A percentile compares a stretch with the other conserved stretches of the same genome.
phyloP scores from a whole-genome alignment of 192 early-diverging fungal species.

The Backusella liffmaniae region DNA sequence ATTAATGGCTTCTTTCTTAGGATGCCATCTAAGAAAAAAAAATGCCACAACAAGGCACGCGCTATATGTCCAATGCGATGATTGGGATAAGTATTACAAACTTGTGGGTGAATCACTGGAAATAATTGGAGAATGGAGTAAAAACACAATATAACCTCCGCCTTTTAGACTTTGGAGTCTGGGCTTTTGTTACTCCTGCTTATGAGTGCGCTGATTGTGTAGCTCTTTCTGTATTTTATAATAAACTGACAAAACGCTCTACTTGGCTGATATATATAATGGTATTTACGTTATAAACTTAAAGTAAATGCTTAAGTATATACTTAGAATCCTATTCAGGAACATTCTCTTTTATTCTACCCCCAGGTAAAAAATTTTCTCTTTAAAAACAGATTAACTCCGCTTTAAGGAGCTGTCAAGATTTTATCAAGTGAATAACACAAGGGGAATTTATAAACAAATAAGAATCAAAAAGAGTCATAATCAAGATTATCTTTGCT shows the following conservation, averaged over 20 bases:
- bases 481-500: background rate
- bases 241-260: background rate
- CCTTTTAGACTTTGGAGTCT: background rate
- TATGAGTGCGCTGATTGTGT: background rate
- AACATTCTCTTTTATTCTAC: background rate
- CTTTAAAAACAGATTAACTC: background rate
- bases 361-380: background rate
- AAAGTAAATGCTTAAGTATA: background rate
- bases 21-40: background rate
- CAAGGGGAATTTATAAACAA: background rate
- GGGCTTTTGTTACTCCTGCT: background rate
- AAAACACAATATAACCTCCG: background rate
- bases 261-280: background rate
- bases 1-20: background rate
- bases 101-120: constrained; percentile 1
- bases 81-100: constrained; percentile 8
- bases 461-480: background rate
- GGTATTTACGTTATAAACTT: background rate
- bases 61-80: background rate
- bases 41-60: background rate
- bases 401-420: background rate
- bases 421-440: background rate
- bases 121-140: constrained; percentile 2
- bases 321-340: background rate
- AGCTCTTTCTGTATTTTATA: background rate